These are phyloP conservation scores for Botrytis byssoidea DNA, from an alignment of 2,329 filamentous ascomycete genomes.

Conservation along the genomic window DNA sequence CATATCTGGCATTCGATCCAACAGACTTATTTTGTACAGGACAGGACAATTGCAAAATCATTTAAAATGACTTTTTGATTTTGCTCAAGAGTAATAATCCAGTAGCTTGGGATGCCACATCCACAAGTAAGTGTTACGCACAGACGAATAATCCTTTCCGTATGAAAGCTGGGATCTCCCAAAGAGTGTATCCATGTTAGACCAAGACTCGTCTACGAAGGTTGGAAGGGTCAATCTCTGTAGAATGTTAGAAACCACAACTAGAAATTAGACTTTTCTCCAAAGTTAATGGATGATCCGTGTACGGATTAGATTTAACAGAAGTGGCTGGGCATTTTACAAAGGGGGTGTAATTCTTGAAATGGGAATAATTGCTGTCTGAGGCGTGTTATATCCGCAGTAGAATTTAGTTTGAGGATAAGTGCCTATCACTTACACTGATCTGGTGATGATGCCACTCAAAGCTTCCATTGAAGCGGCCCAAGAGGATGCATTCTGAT, in stretches of 20 bases:
- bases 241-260: too few species aligned
- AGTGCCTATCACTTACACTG: not conserved
- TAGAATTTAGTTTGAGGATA: not conserved
- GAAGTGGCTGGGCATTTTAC: not conserved
- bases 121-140: not conserved
- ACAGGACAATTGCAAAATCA: not conserved
- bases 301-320: not conserved
- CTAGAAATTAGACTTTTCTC: not conserved
- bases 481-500: not conserved
- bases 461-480: not conserved
- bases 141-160: not conserved
- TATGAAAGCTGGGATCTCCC: not conserved
- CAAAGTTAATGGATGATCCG: not conserved
- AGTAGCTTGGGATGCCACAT: not conserved
- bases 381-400: not conserved
- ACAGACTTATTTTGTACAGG: not conserved
- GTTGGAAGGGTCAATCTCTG: not conserved
- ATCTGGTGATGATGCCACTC: not conserved
- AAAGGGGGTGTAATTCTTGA: not conserved
- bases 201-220: not conserved
- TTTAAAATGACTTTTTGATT: not conserved
- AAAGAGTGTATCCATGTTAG: not conserved
- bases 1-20: not conserved
- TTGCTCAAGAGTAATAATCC: not conserved
- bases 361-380: not conserved